Evolutionary conservation across 331 rosid species (phyloP).

Genomic region (Stylosanthes scabra): DNA sequence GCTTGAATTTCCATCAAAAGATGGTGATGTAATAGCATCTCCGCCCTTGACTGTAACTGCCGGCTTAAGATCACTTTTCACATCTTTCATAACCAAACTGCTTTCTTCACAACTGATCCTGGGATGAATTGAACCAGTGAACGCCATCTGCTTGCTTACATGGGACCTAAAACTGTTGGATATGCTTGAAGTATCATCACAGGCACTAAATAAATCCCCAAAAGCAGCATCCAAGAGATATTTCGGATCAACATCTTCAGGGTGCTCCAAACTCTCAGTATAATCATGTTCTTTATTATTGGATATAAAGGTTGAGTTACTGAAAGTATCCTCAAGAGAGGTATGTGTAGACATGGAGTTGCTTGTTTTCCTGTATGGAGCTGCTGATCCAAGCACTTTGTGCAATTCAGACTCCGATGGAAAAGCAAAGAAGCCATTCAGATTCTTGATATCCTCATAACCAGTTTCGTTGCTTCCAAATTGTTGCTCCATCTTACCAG

Average conservation of each 20-base stretch:
- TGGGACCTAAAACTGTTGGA: constrained; percentile 44
- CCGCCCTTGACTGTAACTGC: constrained; percentile 28
- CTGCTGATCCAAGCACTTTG: constrained; percentile 61
- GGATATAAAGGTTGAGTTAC: constrained; percentile 45
- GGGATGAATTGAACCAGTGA: constrained; percentile 44
- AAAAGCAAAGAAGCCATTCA: constrained; percentile 45
- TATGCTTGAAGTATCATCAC: constrained; percentile 55
- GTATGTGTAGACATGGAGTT: constrained; percentile 43
- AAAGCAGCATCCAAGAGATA: constrained; percentile 52
- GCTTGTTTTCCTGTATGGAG: constrained; percentile 35
- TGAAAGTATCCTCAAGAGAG: constrained; percentile 41
- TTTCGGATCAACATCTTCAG: constrained; percentile 44
- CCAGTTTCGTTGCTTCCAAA: constrained; percentile 40
- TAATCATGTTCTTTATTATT: constrained; percentile 40
- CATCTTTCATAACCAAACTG: constrained; percentile 18
- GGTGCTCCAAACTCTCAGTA: constrained; percentile 37
- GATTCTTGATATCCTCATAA: constrained; percentile 27
- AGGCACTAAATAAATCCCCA: constrained; percentile 42
- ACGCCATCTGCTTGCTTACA: constrained; percentile 35
- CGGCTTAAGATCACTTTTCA: constrained; percentile 40
- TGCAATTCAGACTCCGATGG: constrained; percentile 66
- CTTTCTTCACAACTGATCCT: constrained; percentile 51
- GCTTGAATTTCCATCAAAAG: constrained; percentile 50
- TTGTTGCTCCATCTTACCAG: constrained; percentile 39
- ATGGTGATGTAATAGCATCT: constrained; percentile 41